These are phyloP conservation scores for Phialophora chinensis DNA, from an alignment of 2,329 filamentous ascomycete species.

Conservation along the genomic window DNA sequence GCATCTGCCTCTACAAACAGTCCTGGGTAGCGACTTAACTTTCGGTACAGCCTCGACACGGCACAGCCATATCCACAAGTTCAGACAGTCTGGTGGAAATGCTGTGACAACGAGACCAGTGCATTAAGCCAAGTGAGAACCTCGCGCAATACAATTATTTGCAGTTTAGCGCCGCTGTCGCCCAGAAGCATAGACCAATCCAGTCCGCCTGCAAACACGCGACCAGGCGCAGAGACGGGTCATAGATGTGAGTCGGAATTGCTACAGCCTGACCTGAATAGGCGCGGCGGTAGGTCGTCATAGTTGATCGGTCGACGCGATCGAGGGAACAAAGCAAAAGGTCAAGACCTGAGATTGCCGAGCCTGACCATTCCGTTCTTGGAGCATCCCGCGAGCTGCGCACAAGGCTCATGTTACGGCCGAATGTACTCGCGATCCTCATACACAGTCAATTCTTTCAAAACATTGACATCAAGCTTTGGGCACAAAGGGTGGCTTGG, in stretches of 20 bases:
- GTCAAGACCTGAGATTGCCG: background rate
- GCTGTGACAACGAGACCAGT: background rate
- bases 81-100: background rate
- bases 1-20: background rate
- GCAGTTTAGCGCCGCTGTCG: background rate
- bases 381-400: background rate
- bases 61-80: background rate
- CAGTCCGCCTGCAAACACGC: background rate
- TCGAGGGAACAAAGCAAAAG: background rate
- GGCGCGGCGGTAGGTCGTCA: background rate
- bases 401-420: constrained; percentile 12
- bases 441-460: background rate
- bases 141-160: background rate
- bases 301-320: background rate
- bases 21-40: background rate
- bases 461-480: background rate
- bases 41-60: background rate
- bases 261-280: background rate
- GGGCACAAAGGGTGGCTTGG: background rate
- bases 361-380: background rate
- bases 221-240: background rate
- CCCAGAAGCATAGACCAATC: background rate
- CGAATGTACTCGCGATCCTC: constrained; percentile 18
- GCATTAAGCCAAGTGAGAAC: background rate
- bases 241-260: background rate